A percentile compares a stretch with the other conserved stretches of the same genome.
Conservation (phyloP, 495 filamentous ascomycete species). For the Alectoria sarmentosa region DNA sequence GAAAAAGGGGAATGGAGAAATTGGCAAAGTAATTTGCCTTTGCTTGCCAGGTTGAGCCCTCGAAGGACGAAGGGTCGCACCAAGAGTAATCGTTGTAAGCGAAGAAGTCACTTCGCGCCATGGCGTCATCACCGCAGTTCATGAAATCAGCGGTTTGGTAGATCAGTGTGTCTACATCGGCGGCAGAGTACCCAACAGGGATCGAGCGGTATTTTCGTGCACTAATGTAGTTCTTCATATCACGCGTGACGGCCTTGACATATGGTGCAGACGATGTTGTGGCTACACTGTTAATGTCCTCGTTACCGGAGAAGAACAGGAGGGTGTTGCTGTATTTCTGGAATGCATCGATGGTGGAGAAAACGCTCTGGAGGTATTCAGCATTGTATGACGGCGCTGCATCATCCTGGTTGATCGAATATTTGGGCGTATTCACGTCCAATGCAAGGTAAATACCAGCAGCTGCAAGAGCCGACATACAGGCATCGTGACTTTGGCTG, state of each 20-base stretch:
- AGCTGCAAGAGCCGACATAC: conserved; percentile 73
- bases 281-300: conserved; percentile 81
- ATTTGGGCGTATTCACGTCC: conserved; percentile 71
- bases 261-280: conserved; percentile 73
- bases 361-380: conserved; percentile 85
- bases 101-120: conserved; percentile 83
- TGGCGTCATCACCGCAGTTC: conserved; percentile 83
- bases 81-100: conserved; percentile 98
- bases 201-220: conserved; percentile 67
- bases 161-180: conserved; percentile 61
- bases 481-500: conserved; percentile 70
- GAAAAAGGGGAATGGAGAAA: conserved; percentile 89
- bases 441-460: conserved; percentile 90
- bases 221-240: conserved; percentile 81
- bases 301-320: conserved; percentile 95
- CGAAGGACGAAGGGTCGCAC: conserved; percentile 79
- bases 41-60: conserved; percentile 72
- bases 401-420: conserved; percentile 74
- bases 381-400: conserved; percentile 81
- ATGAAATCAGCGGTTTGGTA: conserved; percentile 84
- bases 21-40: conserved; percentile 89
- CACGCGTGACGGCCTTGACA: conserved; percentile 89
- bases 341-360: conserved; percentile 88
- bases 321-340: conserved; percentile 81
- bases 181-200: conserved; percentile 90